Base-by-base conservation (phyloP, 1,284 basidiomycete genomes). In the Cutaneotrichosporon sp. region DNA sequence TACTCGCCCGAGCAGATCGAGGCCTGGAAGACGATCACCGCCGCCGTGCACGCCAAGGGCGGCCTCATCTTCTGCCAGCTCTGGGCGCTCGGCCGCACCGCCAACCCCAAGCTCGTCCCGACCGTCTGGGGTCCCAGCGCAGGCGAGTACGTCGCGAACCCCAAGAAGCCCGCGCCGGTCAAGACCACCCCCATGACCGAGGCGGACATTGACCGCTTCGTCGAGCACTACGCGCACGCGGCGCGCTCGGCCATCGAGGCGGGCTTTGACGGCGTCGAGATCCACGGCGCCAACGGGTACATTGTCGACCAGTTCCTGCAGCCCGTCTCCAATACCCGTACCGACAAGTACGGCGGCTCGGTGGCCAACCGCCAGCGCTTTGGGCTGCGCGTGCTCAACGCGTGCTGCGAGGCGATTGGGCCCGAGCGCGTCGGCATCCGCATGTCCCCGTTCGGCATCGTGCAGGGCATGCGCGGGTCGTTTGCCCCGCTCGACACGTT, bases 261-360 rank as follows among this genome's bases (percentile, higher is more conserved):
- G 20, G 87, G 87, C 0, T 87, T 88, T 67, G 87, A 88, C 67
- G 86, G 86, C 33, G 83, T 87, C 29, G 87, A 89, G 78, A 70
- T 82, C 38, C 81, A 82, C 63, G 70, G 70, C 27, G 80, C 78
- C 13, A 71, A 69, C 57, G 62, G 68, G 5, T 65, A 71, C 58
- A 56, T 56, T 43, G 62, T 86, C 58, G 78, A 84, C 65, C 86
- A 88, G 69, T 87, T 87, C 80, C 74, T 86, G 20, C 83, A 86
- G 67, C 76, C 72, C 58, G 78, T 61, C 14, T 42, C 80, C 52
- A 87, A 87, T 77, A 79, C 82, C 36, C 83, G 86, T n/a, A 84
- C 82, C 11, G 87, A 88, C 73, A 77, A 81, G 56, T 89, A 86
- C 70, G 86, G 86, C 7, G 87, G 86, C 4, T 81, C 80, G 2